These are phyloP conservation scores for Cordyceps cicadae DNA, from an alignment of 2,329 filamentous ascomycete species.

Conservation along the genomic window DNA sequence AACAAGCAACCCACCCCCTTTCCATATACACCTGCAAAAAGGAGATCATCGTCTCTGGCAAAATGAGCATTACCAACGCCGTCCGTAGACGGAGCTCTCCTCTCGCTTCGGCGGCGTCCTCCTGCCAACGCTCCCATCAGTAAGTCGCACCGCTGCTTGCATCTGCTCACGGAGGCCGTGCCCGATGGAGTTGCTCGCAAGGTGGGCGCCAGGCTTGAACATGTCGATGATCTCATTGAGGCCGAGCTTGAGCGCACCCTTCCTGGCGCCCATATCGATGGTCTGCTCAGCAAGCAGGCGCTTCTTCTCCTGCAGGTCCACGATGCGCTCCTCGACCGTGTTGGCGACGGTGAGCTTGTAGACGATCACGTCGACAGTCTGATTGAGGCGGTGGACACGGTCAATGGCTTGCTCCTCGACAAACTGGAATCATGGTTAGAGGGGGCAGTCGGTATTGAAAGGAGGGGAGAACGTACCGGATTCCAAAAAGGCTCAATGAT, in stretches of 20 bases:
- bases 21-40: background rate
- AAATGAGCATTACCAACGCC: constrained; percentile 28
- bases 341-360: constrained; percentile 85
- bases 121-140: constrained; percentile 13
- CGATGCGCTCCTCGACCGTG: constrained; percentile 86
- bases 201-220: constrained; percentile 59
- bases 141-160: constrained; percentile 18
- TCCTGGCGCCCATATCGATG: constrained; percentile 72
- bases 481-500: constrained; percentile 99
- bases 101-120: constrained; percentile 21
- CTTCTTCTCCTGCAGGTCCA: constrained; percentile 93
- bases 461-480: constrained; percentile 50
- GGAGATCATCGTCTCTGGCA: background rate
- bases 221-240: constrained; percentile 90
- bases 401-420: constrained; percentile 99
- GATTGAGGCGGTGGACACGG: constrained; percentile 94
- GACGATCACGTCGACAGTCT: constrained; percentile 88
- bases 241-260: constrained; percentile 69
- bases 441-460: background rate
- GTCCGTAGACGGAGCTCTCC: constrained; percentile 33
- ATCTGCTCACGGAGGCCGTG: constrained; percentile 20
- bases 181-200: constrained; percentile 25
- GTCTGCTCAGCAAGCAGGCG: constrained; percentile 83
- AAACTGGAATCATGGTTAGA: constrained; percentile 47
- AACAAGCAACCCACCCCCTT: background rate